Percentiles rank a stretch among this genome's conserved stretches.
phyloP scores from a whole-genome alignment of 805 yeast genomes.

The Clavispora asparagi region DNA sequence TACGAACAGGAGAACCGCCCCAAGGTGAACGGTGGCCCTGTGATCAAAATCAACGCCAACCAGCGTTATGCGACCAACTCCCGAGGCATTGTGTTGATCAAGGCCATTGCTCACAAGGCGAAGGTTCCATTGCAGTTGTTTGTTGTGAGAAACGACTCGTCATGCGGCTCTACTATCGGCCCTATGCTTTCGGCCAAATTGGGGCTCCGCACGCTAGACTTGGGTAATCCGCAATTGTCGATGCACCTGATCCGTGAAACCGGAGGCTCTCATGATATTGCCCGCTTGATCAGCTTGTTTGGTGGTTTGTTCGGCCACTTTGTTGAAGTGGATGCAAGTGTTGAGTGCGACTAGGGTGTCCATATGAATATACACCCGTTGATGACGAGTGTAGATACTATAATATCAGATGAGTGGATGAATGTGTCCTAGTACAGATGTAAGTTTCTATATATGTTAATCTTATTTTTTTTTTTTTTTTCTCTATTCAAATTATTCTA shows the following conservation, averaged over 20 bases:
- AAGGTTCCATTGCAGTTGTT: constrained; percentile 84
- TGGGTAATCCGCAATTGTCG: constrained; percentile 87
- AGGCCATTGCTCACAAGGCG: constrained; percentile 61
- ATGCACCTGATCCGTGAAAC: constrained; percentile 96
- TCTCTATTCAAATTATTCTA: no score
- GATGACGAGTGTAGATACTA: no score
- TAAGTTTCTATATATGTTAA: no score
- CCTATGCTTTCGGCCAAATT: constrained; percentile 85
- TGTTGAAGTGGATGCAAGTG: constrained; percentile 22
- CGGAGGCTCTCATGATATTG: constrained; percentile 74
- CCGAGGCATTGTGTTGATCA: constrained; percentile 76
- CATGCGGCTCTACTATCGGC: constrained; percentile 96
- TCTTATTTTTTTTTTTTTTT: no score
- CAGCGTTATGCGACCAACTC: constrained; percentile 94
- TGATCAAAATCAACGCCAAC: constrained; percentile 87
- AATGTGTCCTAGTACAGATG: no score
- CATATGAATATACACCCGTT: not conserved
- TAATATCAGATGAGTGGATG: no score
- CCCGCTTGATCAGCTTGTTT: constrained; percentile 56
- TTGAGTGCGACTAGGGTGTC: constrained; percentile 18
- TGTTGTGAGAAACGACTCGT: constrained; percentile 88
- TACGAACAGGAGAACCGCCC: constrained; percentile 83
- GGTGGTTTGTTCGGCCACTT: constrained; percentile 49
- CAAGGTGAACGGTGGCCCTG: constrained; percentile 82
- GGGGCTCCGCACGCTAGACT: constrained; percentile 81